Base-by-base conservation (phyloP, 352 stramenopile genomes). In the Pythium phragmitis region DNA sequence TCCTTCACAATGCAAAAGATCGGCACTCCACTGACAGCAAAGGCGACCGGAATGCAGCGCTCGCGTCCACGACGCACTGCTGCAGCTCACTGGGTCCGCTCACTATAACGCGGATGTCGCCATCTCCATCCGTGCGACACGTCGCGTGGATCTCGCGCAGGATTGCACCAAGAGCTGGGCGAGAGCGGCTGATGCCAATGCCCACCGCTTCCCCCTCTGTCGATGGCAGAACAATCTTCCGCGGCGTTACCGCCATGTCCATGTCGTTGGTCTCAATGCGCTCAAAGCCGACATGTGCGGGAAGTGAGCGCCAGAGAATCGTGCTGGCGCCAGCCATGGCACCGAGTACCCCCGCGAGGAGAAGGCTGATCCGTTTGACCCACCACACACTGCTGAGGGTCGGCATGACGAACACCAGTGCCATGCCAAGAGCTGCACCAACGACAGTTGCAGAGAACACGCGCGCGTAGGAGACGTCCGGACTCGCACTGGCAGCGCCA, bases 41-140 rank as follows among this genome's bases (percentile, higher is more conserved):
- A 7, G 55, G 64, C 16, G 64, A 43, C n/a, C 21, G 47, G 34
- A 63, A 70, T 19, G 37, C 30, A 1, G 19, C 45, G n/a, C 57
- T 45, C 17, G 41, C 37, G 13, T 28, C 51, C n/a, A 45, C 43
- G 26, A 70, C 64, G 19, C 57, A 45, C 7, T 48, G 23, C 37
- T 64, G 64, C 26, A 70, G 39, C n/a, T 50, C 46, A 42, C 53
- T 70, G 16, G 64, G 64, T 0, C 64, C 64, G 36, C 64, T 70
- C 57, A 70, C 64, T 26, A 70, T 17, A 0, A 70, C 55, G 23
- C 57, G 64, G 8, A 70, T 33, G 19, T 54, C 48, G 4, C 58
- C 50, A 4, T 23, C 39, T 5, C 63, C 64, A 7, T 41, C 41
- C 12, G 53, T 39, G 2, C 42, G 28, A 19, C 21, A 54, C 26